A percentile compares a stretch with the other conserved stretches of the same genome.
Conservation (phyloP, 257 asterid genomes). For the Nicotiana undulata region DNA sequence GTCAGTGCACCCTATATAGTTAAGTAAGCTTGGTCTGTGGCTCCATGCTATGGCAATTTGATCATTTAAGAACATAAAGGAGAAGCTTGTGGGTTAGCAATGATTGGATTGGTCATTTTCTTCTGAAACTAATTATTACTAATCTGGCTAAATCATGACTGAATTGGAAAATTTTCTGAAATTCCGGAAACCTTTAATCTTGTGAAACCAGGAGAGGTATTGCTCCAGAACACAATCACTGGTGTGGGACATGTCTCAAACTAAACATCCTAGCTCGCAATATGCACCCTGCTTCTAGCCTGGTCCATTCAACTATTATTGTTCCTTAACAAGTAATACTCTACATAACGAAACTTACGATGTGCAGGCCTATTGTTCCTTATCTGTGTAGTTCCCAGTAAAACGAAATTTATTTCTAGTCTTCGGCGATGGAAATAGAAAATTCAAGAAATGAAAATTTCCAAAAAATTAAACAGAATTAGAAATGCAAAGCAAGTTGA, state of each 20-base stretch:
- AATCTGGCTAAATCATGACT: too few species aligned
- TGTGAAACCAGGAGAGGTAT: background rate
- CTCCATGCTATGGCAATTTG: background rate
- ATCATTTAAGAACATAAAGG: background rate
- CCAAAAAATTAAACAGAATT: background rate
- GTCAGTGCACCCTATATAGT: background rate
- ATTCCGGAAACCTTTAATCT: background rate
- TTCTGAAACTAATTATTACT: too few species aligned
- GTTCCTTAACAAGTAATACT: background rate
- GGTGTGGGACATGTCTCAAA: too few species aligned
- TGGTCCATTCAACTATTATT: background rate
- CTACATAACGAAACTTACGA: background rate
- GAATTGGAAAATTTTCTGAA: background rate
- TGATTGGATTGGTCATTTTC: too few species aligned
- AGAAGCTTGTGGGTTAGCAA: too few species aligned
- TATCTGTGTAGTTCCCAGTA: background rate
- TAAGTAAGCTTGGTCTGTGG: background rate
- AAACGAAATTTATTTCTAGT: background rate
- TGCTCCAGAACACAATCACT: background rate
- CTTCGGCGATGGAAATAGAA: background rate
- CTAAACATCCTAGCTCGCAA: background rate
- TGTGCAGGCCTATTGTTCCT: background rate
- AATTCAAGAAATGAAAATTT: background rate
- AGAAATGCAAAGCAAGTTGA: background rate
- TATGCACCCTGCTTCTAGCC: background rate